Base-by-base conservation (phyloP, 2,329 filamentous ascomycete genomes). In the Mycosphaerelloides madeirae region DNA sequence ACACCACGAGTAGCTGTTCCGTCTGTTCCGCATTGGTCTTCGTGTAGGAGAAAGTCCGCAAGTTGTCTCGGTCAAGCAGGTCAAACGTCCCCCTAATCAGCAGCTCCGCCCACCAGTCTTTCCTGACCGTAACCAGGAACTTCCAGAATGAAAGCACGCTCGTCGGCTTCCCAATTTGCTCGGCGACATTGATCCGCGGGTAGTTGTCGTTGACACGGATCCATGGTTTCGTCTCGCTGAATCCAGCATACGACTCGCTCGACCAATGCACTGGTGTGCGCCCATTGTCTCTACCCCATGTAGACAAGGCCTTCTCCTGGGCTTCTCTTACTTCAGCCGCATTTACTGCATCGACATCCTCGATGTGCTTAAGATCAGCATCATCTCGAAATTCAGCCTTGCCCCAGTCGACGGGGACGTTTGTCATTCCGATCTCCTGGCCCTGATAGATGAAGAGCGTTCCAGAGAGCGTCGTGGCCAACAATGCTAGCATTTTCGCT, bases 231-330 rank as follows among this genome's bases (percentile, higher is more conserved):
- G 13, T 31, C 6, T 41, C 14, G 13, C 79, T 80, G 65, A 86
- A 86, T 1, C 83, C 83, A 0, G 78, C 80, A 50, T 81, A 71
- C 0, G 66, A 65, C 14, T 37, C 46, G 1, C 62, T 69, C 44
- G 74, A 72, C 83, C 83, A 87, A 50, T 83, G 80, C 68, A 87
- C 79, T 0, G 83, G 83, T 3, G 79, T 74, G n/a, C 83, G 72
- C 7, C 80, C 74, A 56, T 86, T 42, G 34, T 54, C 52, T 31
- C 52, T 41, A n/a, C 31, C 31, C 31, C 19, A 39, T n/a, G 22
- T 39, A 77, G 1, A 66, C 53, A 83, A 25, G 15, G 41, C 42
- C 20, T 46, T 52, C 14, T 31, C 14, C 31, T 43, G 43, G 16
- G 41, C 35, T 11, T 50, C 44, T 19, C 37, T 15, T 12, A 50